Evolutionary conservation across 257 asterid genomes (phyloP), one percentile per base, ranked within the genome.

Genomic region (Plectranthus barbatus): DNA sequence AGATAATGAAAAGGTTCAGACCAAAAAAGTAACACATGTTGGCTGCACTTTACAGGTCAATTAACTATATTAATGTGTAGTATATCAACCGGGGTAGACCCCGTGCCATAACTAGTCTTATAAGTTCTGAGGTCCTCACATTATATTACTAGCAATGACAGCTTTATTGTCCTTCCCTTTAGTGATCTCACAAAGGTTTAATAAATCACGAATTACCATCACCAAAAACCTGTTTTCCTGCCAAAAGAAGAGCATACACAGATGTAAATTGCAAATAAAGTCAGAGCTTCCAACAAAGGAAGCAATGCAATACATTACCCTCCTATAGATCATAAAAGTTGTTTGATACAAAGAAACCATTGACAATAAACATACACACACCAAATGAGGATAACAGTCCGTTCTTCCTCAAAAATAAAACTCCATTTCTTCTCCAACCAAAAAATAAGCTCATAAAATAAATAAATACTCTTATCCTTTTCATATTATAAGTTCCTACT

Each of bases 91-190:
- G 3, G 48, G 19, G n/a, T n/a, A n/a, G n/a, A n/a, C n/a, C n/a
- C n/a, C 26, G 45, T 33, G 20, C 50, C 26, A 49, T 26, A 70
- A 34, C 10, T 53, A 52, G 36, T 34, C 15, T 21, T 37, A 42
- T 24, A 65, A 50, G 45, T 66, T 47, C 24, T 19, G 21, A 7
- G 56, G 40, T 59, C 58, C 96, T 85, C 76, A 93, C 99, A 93
- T 90, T 76, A 93, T 93, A 67, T 93, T 93, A 78, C 99, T 93
- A 24, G 99, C 99, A 80, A 93, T 93, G 68, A 93, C 94, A 14
- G 99, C 99, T 79, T 93, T 93, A 71, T 93, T 93, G 83, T 93
- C 97, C 81, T 90, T 93, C 52, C 99, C 99, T 77, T 83, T 93
- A 42, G 95, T 85, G 74, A 87, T 82, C 77, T 93, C 99, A 78